Conservation (phyloP, 177 flowering plant genomes). For the Vitis hybrid region DNA sequence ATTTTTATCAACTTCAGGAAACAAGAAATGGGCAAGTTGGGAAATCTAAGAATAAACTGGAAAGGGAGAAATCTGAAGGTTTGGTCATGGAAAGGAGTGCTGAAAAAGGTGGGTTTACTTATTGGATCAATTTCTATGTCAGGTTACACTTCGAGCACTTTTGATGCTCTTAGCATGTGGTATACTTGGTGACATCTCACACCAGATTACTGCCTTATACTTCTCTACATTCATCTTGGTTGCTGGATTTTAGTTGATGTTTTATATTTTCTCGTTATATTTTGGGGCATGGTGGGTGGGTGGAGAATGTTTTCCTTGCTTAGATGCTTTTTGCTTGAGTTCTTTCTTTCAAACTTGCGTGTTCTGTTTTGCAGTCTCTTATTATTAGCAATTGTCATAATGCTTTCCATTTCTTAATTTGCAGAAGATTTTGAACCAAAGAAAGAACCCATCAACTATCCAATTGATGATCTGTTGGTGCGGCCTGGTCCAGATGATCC, state of each 20-base stretch:
- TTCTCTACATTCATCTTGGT: neutral
- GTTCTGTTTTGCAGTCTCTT: neutral
- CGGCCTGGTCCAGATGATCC: conserved; percentile 69
- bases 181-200: neutral
- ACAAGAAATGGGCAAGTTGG: conserved; percentile 3
- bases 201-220: neutral
- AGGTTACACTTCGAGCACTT: neutral
- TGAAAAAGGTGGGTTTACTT: conserved; percentile 31
- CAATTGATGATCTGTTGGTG: conserved; percentile 88
- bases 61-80: conserved; percentile 19
- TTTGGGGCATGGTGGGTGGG: too few species aligned
- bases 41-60: conserved; percentile 16
- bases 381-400: neutral
- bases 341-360: neutral
- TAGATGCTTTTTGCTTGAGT: neutral
- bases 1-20: conserved; percentile 24
- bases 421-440: conserved; percentile 39
- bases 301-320: too few species aligned
- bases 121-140: neutral
- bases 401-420: conserved; percentile 6
- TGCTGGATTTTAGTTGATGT: neutral
- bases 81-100: conserved; percentile 11
- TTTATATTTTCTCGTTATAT: too few species aligned
- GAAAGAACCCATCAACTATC: conserved; percentile 63
- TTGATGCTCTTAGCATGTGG: neutral